Conservation (phyloP, 2,329 filamentous ascomycete genomes). For the Penicillium sp. region DNA sequence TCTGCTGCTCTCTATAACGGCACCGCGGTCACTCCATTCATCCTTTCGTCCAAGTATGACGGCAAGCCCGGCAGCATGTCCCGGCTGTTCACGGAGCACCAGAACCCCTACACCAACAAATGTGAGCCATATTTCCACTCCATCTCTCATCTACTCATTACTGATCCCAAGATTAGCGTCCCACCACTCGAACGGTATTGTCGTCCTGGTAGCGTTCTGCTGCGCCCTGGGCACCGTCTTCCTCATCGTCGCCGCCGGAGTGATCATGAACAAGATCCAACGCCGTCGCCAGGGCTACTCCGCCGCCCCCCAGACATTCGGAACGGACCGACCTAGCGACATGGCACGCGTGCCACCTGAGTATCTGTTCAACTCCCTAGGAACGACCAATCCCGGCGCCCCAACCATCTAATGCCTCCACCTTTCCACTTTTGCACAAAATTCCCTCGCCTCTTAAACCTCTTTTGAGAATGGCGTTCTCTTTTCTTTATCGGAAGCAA, state of each 20-base stretch:
- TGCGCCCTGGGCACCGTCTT: constrained; percentile 47
- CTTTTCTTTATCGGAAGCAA: constrained; percentile 27
- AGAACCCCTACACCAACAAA: constrained; percentile 65
- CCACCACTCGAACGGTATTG: constrained; percentile 44
- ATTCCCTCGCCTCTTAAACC: constrained; percentile 6
- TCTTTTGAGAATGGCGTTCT: constrained; percentile 12
- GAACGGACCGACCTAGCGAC: constrained; percentile 45
- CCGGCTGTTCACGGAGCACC: constrained; percentile 75
- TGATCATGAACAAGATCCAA: constrained; percentile 47
- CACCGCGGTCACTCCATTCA: constrained; percentile 69
- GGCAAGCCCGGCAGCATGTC: constrained; percentile 69
- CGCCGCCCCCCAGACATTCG: constrained; percentile 41
- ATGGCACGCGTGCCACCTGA: constrained; percentile 46
- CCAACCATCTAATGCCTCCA: constrained; percentile 31
- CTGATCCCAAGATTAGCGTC: constrained; percentile 23
- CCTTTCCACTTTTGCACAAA: constrained; percentile 13
- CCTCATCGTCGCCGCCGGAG: constrained; percentile 45
- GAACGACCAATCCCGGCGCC: constrained; percentile 33
- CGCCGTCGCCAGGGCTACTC: constrained; percentile 46
- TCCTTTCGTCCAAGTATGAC: constrained; percentile 66
- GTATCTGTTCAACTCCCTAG: constrained; percentile 43
- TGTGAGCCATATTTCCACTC: constrained; percentile 48
- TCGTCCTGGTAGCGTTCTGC: constrained; percentile 46
- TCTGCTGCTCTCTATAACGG: constrained; percentile 89
- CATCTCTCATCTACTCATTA: constrained; percentile 12